These are phyloP conservation scores for Durusdinium trenchii DNA, from an alignment of 73 alveolate species.

Conservation along the genomic window DNA sequence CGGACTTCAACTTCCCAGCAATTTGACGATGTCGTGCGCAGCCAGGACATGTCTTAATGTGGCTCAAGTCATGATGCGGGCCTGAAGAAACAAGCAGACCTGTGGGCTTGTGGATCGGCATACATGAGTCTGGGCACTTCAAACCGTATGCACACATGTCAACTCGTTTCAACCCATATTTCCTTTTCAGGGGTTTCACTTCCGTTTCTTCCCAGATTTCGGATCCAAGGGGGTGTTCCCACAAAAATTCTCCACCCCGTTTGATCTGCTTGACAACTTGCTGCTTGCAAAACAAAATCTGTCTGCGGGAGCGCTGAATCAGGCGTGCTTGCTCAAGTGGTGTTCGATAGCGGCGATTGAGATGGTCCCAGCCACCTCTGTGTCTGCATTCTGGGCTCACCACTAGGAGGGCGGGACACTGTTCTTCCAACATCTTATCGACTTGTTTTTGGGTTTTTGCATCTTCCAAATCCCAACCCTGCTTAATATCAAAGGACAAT, in stretches of 20 bases:
- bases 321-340: background rate
- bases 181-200: background rate
- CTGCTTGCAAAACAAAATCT: background rate
- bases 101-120: background rate
- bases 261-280: background rate
- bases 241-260: background rate
- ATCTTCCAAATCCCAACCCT: background rate
- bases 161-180: background rate
- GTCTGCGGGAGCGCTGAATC: background rate
- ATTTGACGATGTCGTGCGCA: background rate
- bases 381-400: too few species aligned
- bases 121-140: too few species aligned
- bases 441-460: background rate
- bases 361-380: background rate
- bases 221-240: background rate
- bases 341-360: background rate
- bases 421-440: background rate
- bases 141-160: conserved; percentile 15
- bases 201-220: background rate
- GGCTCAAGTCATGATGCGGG: background rate
- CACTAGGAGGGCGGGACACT: background rate
- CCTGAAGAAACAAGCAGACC: background rate
- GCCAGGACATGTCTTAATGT: background rate
- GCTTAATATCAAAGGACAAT: background rate
- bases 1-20: background rate